These are phyloP conservation scores for Parietichytrium sp. DNA, from an alignment of 108 stramenopile genomes.

Conservation along the genomic window DNA sequence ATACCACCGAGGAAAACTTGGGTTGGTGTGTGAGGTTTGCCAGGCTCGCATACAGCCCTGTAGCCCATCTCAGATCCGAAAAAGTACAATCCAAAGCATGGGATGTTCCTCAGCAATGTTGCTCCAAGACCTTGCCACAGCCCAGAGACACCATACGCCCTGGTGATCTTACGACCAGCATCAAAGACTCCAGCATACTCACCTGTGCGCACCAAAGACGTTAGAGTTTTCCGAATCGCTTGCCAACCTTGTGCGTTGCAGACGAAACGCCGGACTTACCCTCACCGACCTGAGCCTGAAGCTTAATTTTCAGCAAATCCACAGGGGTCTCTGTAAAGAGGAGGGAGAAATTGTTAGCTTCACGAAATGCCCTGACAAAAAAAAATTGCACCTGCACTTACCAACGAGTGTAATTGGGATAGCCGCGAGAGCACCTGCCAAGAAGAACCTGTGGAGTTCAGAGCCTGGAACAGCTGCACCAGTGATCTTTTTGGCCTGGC, in stretches of 20 bases:
- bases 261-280: neutral
- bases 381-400: no score
- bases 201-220: constrained; percentile 21
- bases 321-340: constrained; percentile 58
- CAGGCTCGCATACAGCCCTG: neutral
- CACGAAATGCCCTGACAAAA: no score
- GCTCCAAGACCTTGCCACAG: constrained; percentile 50
- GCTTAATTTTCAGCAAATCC: constrained; percentile 57
- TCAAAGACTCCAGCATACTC: constrained; percentile 52
- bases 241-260: neutral
- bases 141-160: constrained; percentile 44
- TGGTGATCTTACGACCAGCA: constrained; percentile 45
- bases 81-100: constrained; percentile 56
- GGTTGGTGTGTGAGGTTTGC: neutral
- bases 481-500: constrained; percentile 47
- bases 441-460: constrained; percentile 51
- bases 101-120: constrained; percentile 47
- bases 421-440: constrained; percentile 47
- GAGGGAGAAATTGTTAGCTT: no score
- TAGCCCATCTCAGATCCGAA: constrained; percentile 51
- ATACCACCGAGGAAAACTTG: constrained; percentile 32
- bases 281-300: constrained; percentile 53
- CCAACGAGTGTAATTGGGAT: constrained; percentile 52
- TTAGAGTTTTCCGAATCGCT: neutral
- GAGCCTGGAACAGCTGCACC: constrained; percentile 45